Evolutionary conservation across 805 yeast genomes (phyloP), one percentile per base, ranked within the genome.

Genomic region (Crinitomyces ghanaensis): DNA sequence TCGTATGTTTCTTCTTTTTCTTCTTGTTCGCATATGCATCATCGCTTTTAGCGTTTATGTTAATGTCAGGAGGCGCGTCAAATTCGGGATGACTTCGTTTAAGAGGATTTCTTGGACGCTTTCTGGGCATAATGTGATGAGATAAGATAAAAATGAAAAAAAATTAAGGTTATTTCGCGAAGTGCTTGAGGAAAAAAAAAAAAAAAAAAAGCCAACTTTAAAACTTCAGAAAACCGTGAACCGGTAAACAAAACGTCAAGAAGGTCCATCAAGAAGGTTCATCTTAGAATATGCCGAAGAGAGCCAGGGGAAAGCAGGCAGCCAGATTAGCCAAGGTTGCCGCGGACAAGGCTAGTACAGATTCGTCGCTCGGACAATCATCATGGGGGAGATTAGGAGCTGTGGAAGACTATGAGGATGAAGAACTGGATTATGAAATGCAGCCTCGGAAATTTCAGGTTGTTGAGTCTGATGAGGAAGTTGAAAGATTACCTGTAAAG

Each of bases 401-500:
- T 13, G 18, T 21, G 12, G 36, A 30, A 11, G 37, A 26, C 3
- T 22, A 25, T 9, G 26, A 17, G 2, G 68, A 77, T 36, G 77
- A 70, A 38, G 93, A 82, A 46, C 81, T 75, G 48, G 86, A 73
- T 35, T 85, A 83, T 46, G 97, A 86, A 51, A 56, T 65, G 43
- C 58, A 52, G 36, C 93, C 95, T 2, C 68, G 97, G 53, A 47
- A 54, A 2, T 56, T 73, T 42, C 57, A 57, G 13, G 36, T 19
- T 4, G 42, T 36, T 3, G 49, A 44, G 9, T 55, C 62, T 8
- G 58, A 57, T 7, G 66, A 62, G 4, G 63, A 60, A 4, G 65
- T 62, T 3, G 95, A 81, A 50, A 77, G 79, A 7, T 64, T 88
- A 35, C 97, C 97, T 1, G 81, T 86, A 34, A 80, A 78, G 47